phyloP scores from a whole-genome alignment of 208 protist genomes.

The Borovskyia barvae region DNA sequence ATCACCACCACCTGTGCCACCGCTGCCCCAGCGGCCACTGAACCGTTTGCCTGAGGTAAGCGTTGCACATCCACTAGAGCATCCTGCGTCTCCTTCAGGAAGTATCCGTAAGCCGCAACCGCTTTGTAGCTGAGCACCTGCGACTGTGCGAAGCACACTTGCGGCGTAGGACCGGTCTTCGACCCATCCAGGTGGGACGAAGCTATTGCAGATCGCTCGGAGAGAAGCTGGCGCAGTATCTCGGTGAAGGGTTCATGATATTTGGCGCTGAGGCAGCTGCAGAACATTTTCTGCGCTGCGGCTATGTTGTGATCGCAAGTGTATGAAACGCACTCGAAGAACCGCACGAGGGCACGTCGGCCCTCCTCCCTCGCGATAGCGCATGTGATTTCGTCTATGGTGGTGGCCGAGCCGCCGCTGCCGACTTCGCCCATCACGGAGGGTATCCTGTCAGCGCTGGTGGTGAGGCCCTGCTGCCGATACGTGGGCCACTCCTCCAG shows the following conservation, averaged over 20 bases:
- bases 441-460: background rate
- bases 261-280: slow-evolving; percentile 51
- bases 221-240: slow-evolving; percentile 23
- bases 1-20: slow-evolving; percentile 49
- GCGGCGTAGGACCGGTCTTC: background rate
- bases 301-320: slow-evolving; percentile 20
- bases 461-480: slow-evolving; percentile 16
- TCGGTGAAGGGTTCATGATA: slow-evolving; percentile 39
- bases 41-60: slow-evolving; percentile 27
- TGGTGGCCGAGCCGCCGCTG: slow-evolving; percentile 1
- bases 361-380: slow-evolving; percentile 25
- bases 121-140: slow-evolving; percentile 2
- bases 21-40: slow-evolving; percentile 1
- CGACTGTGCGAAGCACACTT: slow-evolving; percentile 29
- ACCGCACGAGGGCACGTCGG: slow-evolving; percentile 37
- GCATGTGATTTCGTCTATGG: slow-evolving; percentile 13
- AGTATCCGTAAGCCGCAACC: slow-evolving; percentile 31
- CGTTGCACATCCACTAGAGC: slow-evolving; percentile 44
- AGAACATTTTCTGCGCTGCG: slow-evolving; percentile 25
- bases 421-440: background rate
- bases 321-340: slow-evolving; percentile 46
- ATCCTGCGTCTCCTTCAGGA: slow-evolving; percentile 39
- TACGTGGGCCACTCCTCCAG: slow-evolving; percentile 55
- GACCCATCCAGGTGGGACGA: background rate
- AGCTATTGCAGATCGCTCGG: slow-evolving; percentile 12